Evolutionary conservation across 78 protist species (phyloP).

Genomic region (Paratrimastix pyriformis): DNA sequence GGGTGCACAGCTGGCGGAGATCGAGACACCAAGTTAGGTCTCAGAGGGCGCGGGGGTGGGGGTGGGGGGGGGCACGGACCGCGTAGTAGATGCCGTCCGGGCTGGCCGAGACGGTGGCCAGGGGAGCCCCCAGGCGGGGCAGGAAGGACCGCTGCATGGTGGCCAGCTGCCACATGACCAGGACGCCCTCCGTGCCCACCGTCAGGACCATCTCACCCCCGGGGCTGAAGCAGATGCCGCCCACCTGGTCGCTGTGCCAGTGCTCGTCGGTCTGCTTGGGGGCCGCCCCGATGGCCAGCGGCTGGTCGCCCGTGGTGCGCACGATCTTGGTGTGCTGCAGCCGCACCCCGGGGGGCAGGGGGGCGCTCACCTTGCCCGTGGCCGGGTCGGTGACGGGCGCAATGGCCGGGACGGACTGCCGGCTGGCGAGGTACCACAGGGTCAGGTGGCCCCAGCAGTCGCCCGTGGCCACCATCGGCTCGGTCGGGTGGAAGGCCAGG

Average conservation of each 20-base stretch:
- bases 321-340: not conserved
- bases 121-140: not conserved
- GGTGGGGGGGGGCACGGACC: too few species aligned
- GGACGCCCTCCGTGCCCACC: not conserved
- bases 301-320: not conserved
- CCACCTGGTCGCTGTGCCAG: not conserved
- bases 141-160: not conserved
- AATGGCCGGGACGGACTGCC: too few species aligned
- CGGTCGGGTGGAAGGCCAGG: not conserved
- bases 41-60: too few species aligned
- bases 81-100: too few species aligned
- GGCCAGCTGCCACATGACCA: not conserved
- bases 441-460: not conserved
- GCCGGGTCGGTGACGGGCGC: too few species aligned
- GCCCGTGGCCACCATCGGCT: not conserved
- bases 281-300: not conserved
- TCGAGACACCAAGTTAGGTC: too few species aligned
- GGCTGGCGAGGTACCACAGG: not conserved
- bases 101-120: not conserved
- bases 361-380: too few species aligned
- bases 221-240: not conserved
- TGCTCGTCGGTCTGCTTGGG: not conserved
- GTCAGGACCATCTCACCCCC: not conserved
- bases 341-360: too few species aligned
- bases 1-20: too few species aligned